A percentile compares a stretch with the other conserved stretches of the same genome.
Evolutionary conservation across 306 rosid genomes (phyloP).

Genomic region (Pueraria montana): DNA sequence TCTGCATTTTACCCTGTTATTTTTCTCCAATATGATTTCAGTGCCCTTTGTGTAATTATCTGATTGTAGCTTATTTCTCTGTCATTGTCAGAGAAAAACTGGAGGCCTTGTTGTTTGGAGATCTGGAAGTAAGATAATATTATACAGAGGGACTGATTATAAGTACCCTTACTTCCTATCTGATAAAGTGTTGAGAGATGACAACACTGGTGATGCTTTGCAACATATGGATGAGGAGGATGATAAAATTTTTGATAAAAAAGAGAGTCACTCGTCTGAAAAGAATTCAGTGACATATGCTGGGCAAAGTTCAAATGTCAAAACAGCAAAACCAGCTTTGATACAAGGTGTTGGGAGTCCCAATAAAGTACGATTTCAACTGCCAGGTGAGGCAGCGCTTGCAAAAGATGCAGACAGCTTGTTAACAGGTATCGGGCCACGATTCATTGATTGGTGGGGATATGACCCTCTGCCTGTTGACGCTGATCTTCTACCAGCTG

Average conservation of each 20-base stretch:
- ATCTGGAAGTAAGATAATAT: constrained; percentile 87
- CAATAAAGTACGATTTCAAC: constrained; percentile 78
- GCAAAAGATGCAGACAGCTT: constrained; percentile 80
- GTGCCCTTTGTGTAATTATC: constrained; percentile 36
- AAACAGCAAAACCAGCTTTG: constrained; percentile 53
- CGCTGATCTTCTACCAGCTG: constrained; percentile 90
- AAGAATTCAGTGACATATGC: constrained; percentile 50
- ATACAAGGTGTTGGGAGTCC: constrained; percentile 85
- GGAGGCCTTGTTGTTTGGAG: constrained; percentile 98
- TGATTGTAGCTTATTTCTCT: constrained; percentile 35
- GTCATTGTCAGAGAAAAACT: constrained; percentile 80
- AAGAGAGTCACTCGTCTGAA: constrained; percentile 48
- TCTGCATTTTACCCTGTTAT: constrained; percentile 21
- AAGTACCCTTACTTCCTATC: constrained; percentile 83
- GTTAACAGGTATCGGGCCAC: constrained; percentile 89
- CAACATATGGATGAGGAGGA: constrained; percentile 47
- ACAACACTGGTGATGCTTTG: constrained; percentile 46
- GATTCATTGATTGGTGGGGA: constrained; percentile 97
- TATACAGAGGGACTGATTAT: constrained; percentile 85
- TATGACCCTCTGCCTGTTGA: constrained; percentile 91
- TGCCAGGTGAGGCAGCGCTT: constrained; percentile 82
- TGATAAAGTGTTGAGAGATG: constrained; percentile 49
- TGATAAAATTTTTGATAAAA: constrained; percentile 43
- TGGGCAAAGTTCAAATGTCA: constrained; percentile 46
- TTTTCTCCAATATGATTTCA: constrained; percentile 13